Percentiles rank a stretch among this genome's conserved stretches.
Conservation (phyloP, 345 rosid species). For the Eucalyptus curtisii region DNA sequence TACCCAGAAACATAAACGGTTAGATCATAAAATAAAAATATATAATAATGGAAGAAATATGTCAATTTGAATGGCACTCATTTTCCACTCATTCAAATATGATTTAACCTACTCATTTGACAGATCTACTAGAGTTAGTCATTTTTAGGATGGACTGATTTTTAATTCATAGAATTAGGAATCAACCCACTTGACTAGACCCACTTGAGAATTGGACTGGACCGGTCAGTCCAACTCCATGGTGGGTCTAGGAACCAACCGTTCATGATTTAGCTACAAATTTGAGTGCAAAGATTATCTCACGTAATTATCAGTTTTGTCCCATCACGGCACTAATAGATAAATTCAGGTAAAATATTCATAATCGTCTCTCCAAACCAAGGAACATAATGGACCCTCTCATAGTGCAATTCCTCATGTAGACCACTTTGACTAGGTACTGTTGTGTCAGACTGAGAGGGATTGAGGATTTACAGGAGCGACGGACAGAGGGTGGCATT, state of each 20-base stretch:
- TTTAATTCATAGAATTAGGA: rapidly evolving
- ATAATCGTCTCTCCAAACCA: neutral
- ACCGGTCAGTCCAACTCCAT: rapidly evolving
- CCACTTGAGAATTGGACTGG: rapidly evolving
- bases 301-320: neutral
- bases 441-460: neutral
- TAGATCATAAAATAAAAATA: neutral
- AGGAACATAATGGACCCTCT: neutral
- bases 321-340: neutral
- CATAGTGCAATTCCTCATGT: neutral
- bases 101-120: neutral
- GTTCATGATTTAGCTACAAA: neutral
- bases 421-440: neutral
- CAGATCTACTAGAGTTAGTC: rapidly evolving
- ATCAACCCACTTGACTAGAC: rapidly evolving
- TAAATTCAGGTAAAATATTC: neutral
- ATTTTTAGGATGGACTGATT: neutral
- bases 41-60: neutral
- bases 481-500: neutral
- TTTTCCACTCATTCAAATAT: neutral
- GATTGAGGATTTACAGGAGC: neutral
- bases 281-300: neutral
- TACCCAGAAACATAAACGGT: neutral
- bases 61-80: neutral
- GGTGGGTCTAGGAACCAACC: neutral